Conservation (phyloP, 192 early-diverging fungal genomes). For the Coemansia sp. region DNA sequence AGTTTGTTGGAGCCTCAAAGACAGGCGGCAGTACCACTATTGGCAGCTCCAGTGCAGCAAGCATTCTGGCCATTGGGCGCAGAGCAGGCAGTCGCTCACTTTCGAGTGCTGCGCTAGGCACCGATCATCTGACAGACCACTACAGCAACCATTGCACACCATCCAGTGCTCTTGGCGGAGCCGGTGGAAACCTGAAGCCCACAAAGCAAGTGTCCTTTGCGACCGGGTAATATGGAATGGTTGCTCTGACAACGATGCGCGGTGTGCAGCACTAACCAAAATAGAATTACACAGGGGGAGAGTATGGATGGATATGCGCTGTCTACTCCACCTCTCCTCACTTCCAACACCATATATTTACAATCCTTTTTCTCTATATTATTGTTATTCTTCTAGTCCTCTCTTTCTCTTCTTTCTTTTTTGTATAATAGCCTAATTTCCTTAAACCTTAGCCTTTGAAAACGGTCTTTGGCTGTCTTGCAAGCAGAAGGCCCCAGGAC, state of each 20-base stretch:
- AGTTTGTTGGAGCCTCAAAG: slow-evolving; percentile 9
- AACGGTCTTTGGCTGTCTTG: neutral
- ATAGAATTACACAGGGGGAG: no score
- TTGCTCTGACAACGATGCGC: neutral
- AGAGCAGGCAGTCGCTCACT: slow-evolving; percentile 3
- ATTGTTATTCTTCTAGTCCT: neutral
- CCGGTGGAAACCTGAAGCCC: slow-evolving; percentile 9
- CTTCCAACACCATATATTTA: neutral
- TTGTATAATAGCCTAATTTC: neutral
- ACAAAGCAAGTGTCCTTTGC: slow-evolving; percentile 52
- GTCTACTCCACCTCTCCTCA: no score
- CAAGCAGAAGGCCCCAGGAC: neutral
- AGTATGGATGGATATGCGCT: no score
- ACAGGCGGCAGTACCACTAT: neutral
- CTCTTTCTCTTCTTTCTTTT: neutral
- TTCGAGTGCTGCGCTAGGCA: neutral
- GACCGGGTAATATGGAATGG: slow-evolving; percentile 2
- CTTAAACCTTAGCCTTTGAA: neutral
- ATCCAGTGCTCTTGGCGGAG: neutral
- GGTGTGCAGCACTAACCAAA: neutral
- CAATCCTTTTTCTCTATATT: neutral
- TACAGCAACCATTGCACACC: neutral
- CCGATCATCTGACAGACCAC: neutral
- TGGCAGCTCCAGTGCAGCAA: neutral
- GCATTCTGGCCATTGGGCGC: slow-evolving; percentile 17